Conservation (phyloP, 2,329 filamentous ascomycete genomes). For the Colletotrichum sp. region DNA sequence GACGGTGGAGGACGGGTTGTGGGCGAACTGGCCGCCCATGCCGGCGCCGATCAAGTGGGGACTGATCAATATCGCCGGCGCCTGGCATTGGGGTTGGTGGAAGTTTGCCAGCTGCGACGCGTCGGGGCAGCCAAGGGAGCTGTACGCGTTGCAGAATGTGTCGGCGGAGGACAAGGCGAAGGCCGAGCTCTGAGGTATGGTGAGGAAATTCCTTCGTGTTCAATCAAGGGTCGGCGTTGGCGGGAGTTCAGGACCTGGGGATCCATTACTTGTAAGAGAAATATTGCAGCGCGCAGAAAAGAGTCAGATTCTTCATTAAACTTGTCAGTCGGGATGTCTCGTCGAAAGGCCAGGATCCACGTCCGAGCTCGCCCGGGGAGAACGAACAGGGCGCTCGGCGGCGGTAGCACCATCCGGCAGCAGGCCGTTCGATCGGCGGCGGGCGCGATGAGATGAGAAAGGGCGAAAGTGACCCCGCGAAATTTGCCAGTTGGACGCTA, state of each 20-base stretch:
- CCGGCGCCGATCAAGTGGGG: conserved; percentile 65
- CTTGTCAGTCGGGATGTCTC: not conserved
- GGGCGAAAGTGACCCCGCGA: not conserved
- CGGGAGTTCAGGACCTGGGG: not conserved
- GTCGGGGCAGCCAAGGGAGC: conserved; percentile 54
- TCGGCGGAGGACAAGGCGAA: conserved; percentile 3
- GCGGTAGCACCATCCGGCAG: not conserved
- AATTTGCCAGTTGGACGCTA: not conserved
- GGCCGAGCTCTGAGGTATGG: not conserved
- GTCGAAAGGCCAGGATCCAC: not conserved
- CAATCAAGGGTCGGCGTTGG: not conserved
- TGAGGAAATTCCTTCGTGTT: not conserved
- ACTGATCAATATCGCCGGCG: conserved; percentile 62
- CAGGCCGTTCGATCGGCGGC: not conserved
- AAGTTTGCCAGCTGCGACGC: conserved; percentile 68
- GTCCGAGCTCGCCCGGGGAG: not conserved
- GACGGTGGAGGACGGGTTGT: conserved; percentile 62
- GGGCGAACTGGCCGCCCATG: conserved; percentile 70
- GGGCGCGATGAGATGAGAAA: not conserved
- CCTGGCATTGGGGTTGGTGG: conserved; percentile 64
- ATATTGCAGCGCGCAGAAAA: not conserved
- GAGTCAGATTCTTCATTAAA: not conserved
- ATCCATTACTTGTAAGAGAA: conserved; percentile 3
- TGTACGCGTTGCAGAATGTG: conserved; percentile 51
- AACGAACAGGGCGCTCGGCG: not conserved